Evolutionary conservation across 495 filamentous ascomycete genomes (phyloP).

Genomic region (Rhypophila decipiens): DNA sequence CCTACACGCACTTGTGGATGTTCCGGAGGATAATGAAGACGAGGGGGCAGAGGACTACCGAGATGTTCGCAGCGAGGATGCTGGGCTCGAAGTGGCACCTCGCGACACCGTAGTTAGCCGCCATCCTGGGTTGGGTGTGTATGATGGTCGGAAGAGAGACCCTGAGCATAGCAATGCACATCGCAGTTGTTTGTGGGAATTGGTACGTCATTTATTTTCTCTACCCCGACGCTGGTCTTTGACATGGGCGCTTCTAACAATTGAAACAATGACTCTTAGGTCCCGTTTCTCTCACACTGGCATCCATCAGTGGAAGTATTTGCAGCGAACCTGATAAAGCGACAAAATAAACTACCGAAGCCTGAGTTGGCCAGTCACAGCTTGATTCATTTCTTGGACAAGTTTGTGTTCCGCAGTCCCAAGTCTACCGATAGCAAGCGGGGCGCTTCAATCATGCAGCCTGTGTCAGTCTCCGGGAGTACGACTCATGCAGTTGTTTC

Average conservation of each 20-base stretch:
- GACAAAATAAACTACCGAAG: slow-evolving; percentile 67
- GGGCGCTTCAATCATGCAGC: slow-evolving; percentile 93
- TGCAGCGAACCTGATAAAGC: slow-evolving; percentile 59
- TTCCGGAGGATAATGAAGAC: slow-evolving; percentile 56
- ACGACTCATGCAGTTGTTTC: slow-evolving; percentile 59
- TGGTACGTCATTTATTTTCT: slow-evolving; percentile 43
- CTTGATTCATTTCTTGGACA: slow-evolving; percentile 90
- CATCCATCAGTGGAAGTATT: slow-evolving; percentile 94
- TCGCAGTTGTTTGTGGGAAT: slow-evolving; percentile 85
- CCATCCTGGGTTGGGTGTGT: too few species aligned
- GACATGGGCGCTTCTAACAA: not conserved
- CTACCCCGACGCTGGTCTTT: not conserved
- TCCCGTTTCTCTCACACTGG: slow-evolving; percentile 75
- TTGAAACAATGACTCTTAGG: slow-evolving; percentile 20
- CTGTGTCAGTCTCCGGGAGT: slow-evolving; percentile 61
- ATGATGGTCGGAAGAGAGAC: slow-evolving; percentile 86
- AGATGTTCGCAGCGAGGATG: slow-evolving; percentile 66
- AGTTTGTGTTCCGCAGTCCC: slow-evolving; percentile 90
- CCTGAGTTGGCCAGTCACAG: slow-evolving; percentile 83
- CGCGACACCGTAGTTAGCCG: slow-evolving; percentile 10
- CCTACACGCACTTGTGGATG: slow-evolving; percentile 64
- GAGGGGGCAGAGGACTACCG: slow-evolving; percentile 34
- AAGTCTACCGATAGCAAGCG: slow-evolving; percentile 58
- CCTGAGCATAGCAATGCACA: slow-evolving; percentile 89
- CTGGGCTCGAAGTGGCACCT: slow-evolving; percentile 43